Evolutionary conservation across 2,329 filamentous ascomycete species (phyloP).

Genomic region (Metarhizium anisopliae): DNA sequence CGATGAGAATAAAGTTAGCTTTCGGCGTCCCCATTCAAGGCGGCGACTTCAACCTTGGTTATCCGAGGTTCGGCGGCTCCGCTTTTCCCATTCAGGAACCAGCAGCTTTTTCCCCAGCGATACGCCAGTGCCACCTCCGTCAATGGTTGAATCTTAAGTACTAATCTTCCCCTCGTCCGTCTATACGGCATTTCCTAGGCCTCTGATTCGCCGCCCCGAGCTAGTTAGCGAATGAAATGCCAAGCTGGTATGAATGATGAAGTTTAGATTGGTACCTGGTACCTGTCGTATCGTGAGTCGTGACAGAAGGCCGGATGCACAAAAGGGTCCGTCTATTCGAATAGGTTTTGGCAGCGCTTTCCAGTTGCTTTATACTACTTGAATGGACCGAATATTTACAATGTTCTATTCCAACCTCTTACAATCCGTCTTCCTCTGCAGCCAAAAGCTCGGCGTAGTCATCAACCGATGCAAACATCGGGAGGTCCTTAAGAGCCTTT

Average conservation of each 20-base stretch:
- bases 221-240: too few relatives aligned
- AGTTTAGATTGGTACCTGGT: not conserved
- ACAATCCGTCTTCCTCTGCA: slow-evolving; percentile 52
- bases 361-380: not conserved
- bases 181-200: too few relatives aligned
- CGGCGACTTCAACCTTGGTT: not conserved
- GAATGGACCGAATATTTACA: not conserved
- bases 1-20: not conserved
- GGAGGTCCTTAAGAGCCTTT: slow-evolving; percentile 80
- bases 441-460: slow-evolving; percentile 85
- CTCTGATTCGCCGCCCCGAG: too few relatives aligned
- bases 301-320: not conserved
- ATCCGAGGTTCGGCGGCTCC: slow-evolving; percentile 1
- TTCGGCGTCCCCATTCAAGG: not conserved
- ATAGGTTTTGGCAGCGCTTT: not conserved
- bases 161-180: too few relatives aligned
- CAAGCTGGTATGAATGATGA: too few relatives aligned
- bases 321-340: not conserved
- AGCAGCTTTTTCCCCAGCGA: not conserved
- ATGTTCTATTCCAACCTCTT: not conserved
- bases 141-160: not conserved
- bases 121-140: not conserved
- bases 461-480: slow-evolving; percentile 86
- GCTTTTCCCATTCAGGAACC: slow-evolving; percentile 1
- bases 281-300: not conserved